Evolutionary conservation across 2,329 filamentous ascomycete genomes (phyloP).

Genomic region (Tricladium varicosporioides): DNA sequence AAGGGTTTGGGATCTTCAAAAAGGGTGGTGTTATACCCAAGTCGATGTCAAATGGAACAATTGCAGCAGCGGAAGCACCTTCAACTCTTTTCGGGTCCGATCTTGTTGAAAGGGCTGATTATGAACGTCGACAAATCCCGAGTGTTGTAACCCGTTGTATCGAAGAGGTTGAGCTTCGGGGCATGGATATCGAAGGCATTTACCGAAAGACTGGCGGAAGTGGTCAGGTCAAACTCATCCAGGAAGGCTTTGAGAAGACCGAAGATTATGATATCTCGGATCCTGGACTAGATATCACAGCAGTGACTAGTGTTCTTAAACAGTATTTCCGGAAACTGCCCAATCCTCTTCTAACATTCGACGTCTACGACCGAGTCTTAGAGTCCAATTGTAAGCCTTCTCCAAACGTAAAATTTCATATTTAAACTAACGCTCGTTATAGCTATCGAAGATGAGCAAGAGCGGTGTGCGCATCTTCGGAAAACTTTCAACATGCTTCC

Average conservation of each 20-base stretch:
- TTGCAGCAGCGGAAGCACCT: constrained; percentile 48
- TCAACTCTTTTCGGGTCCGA: constrained; percentile 83
- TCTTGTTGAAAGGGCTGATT: constrained; percentile 79
- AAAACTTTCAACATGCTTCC: constrained; percentile 77
- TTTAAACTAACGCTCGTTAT: constrained; percentile 26
- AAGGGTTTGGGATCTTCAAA: constrained; percentile 70
- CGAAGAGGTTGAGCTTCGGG: constrained; percentile 90
- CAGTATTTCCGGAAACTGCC: constrained; percentile 96
- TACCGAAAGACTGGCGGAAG: constrained; percentile 96
- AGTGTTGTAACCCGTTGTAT: constrained; percentile 91
- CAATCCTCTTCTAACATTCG: constrained; percentile 83
- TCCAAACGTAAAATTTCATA: background rate
- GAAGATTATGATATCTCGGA: constrained; percentile 91
- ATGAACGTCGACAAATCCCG: constrained; percentile 85
- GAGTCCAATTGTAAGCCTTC: constrained; percentile 68
- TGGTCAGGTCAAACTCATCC: constrained; percentile 84
- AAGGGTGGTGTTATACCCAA: constrained; percentile 44
- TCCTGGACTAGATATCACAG: constrained; percentile 89
- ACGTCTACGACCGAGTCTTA: constrained; percentile 85
- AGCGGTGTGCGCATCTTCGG: constrained; percentile 69
- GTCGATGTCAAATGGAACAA: constrained; percentile 44
- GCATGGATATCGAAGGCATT: constrained; percentile 97
- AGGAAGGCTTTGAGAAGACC: constrained; percentile 85
- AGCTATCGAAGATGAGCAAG: constrained; percentile 64
- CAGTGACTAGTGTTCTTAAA: constrained; percentile 92